Percentiles rank a stretch among this genome's conserved stretches.
These are phyloP conservation scores for Aspergillus vadensis DNA, from an alignment of 2,329 filamentous ascomycete genomes.

Conservation along the genomic window DNA sequence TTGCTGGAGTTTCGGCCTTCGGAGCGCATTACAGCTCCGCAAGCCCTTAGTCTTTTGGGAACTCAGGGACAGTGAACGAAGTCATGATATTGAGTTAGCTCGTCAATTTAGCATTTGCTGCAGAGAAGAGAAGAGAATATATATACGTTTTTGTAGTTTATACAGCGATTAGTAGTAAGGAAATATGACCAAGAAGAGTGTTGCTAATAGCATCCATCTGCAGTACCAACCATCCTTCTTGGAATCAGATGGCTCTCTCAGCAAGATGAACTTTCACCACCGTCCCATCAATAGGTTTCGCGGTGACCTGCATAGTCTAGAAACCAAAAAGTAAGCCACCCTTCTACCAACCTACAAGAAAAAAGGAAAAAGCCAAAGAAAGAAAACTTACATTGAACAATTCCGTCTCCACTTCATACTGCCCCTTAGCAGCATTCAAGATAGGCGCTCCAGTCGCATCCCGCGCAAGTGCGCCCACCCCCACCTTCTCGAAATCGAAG, in stretches of 20 bases:
- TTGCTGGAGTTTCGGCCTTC: neutral
- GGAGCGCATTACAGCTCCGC: neutral
- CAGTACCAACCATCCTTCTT: neutral
- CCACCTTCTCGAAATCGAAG: slow-evolving; percentile 23
- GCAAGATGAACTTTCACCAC: slow-evolving; percentile 1
- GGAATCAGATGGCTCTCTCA: neutral
- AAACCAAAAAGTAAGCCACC: neutral
- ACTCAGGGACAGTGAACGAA: no score
- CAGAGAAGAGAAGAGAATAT: neutral
- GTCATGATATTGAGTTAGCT: neutral
- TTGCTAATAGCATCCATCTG: neutral
- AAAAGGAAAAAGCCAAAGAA: neutral
- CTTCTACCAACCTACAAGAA: neutral
- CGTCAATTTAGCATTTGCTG: neutral
- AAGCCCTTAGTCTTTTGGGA: neutral
- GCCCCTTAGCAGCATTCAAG: slow-evolving; percentile 6
- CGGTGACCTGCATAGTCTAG: slow-evolving; percentile 19
- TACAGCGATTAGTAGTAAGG: neutral
- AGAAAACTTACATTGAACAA: slow-evolving; percentile 18
- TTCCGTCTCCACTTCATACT: slow-evolving; percentile 11
- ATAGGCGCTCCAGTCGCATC: slow-evolving; percentile 2
- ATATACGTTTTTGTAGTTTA: neutral
- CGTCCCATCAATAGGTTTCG: slow-evolving; percentile 15
- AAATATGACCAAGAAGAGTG: neutral
- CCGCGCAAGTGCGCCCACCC: slow-evolving; percentile 13